Conservation (phyloP, 2,329 filamentous ascomycete species). For the Pseudonectria foliicola region DNA sequence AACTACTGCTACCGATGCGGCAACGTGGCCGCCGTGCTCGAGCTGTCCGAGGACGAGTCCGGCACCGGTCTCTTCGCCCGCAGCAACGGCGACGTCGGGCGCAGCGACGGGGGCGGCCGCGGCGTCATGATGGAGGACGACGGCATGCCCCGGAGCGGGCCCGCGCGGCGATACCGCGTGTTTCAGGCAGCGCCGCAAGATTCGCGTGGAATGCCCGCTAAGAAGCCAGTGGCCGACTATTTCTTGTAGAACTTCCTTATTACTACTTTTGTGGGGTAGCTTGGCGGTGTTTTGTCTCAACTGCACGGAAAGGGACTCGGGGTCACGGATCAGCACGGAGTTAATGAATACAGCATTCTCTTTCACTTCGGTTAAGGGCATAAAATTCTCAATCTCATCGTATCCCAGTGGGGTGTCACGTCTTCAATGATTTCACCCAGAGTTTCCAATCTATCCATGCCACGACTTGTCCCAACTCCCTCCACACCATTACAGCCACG, state of each 20-base stretch:
- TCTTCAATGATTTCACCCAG: no score
- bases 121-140: slow-evolving; percentile 44
- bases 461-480: no score
- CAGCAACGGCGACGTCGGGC: slow-evolving; percentile 62
- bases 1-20: slow-evolving; percentile 97
- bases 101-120: slow-evolving; percentile 43
- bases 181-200: slow-evolving; percentile 97
- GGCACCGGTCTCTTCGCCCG: slow-evolving; percentile 63
- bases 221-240: slow-evolving; percentile 97
- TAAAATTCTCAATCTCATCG: slow-evolving; percentile 1
- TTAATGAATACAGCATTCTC: slow-evolving; percentile 11
- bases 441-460: no score
- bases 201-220: slow-evolving; percentile 93
- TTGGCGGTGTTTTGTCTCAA: slow-evolving; percentile 11
- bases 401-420: slow-evolving; percentile 6
- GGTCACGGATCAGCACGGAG: slow-evolving; percentile 19
- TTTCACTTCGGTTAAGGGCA: slow-evolving; percentile 4
- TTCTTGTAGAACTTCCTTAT: slow-evolving; percentile 54
- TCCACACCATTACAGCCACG: no score
- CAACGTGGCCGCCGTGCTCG: slow-evolving; percentile 90
- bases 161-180: slow-evolving; percentile 84
- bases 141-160: slow-evolving; percentile 49
- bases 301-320: slow-evolving; percentile 7
- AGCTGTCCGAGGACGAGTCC: slow-evolving; percentile 81
- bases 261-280: slow-evolving; percentile 4